These are phyloP conservation scores for Cryptosporidium ryanae DNA, from an alignment of 169 alveolate genomes.

Conservation along the genomic window DNA sequence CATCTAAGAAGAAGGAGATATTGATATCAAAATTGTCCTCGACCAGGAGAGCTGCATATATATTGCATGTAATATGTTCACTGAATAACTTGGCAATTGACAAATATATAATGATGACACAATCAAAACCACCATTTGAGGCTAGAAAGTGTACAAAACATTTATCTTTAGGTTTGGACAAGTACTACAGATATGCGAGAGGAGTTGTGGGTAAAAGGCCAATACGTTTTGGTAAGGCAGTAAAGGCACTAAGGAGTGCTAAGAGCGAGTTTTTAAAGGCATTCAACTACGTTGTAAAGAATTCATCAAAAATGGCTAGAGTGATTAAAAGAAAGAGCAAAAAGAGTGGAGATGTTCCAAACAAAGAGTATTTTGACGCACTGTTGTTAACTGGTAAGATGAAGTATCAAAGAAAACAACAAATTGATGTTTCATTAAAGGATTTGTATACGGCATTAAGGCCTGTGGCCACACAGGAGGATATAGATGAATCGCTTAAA, in stretches of 20 bases:
- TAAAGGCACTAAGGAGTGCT: slow-evolving; percentile 39
- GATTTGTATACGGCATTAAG: slow-evolving; percentile 40
- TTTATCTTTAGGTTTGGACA: slow-evolving; percentile 57
- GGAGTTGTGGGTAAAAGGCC: slow-evolving; percentile 68
- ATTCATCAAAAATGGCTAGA: slow-evolving; percentile 68
- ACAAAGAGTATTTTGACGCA: slow-evolving; percentile 29
- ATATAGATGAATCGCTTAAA: slow-evolving; percentile 59
- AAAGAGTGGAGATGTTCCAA: slow-evolving; percentile 50
- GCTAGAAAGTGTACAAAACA: slow-evolving; percentile 75
- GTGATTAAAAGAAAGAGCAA: slow-evolving; percentile 39
- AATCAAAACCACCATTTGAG: slow-evolving; percentile 65
- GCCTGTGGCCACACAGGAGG: slow-evolving; percentile 71
- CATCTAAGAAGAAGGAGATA: slow-evolving; percentile 28
- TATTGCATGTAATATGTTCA: slow-evolving; percentile 54
- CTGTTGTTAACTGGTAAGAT: slow-evolving; percentile 42
- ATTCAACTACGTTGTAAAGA: slow-evolving; percentile 42
- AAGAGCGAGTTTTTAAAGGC: slow-evolving; percentile 31
- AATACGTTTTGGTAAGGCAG: slow-evolving; percentile 40
- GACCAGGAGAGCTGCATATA: slow-evolving; percentile 72
- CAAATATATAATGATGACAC: slow-evolving; percentile 45
- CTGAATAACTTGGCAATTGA: slow-evolving; percentile 56
- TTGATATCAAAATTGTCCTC: slow-evolving; percentile 45
- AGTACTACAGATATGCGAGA: slow-evolving; percentile 71
- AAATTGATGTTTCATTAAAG: slow-evolving; percentile 40
- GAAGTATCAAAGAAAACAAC: slow-evolving; percentile 46